These are phyloP conservation scores for Dryas integrifolia DNA, from an alignment of 331 rosid genomes.

Conservation along the genomic window DNA sequence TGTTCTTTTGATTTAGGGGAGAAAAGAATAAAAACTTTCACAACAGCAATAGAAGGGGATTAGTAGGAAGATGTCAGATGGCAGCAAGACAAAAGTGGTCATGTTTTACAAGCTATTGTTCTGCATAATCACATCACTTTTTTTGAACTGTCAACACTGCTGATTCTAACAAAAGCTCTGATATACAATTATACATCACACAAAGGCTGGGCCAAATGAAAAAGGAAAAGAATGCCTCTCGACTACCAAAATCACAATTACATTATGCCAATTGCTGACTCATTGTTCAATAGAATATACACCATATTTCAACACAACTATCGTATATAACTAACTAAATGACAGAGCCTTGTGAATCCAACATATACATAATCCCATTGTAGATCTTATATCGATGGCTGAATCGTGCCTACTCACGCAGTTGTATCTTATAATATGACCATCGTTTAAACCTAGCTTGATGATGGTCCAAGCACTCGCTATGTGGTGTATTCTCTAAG, in stretches of 20 bases:
- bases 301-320: slow-evolving; percentile 63
- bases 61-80: not conserved
- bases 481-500: slow-evolving; percentile 3
- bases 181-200: slow-evolving; percentile 42
- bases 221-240: slow-evolving; percentile 51
- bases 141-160: slow-evolving; percentile 42
- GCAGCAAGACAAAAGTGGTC: slow-evolving; percentile 17
- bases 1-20: no score
- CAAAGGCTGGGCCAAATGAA: slow-evolving; percentile 30
- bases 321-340: slow-evolving; percentile 50
- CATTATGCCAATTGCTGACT: slow-evolving; percentile 50
- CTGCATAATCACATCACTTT: slow-evolving; percentile 47
- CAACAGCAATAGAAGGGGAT: not conserved
- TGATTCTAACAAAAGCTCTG: slow-evolving; percentile 43
- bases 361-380: slow-evolving; percentile 58
- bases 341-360: slow-evolving; percentile 53
- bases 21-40: no score
- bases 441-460: slow-evolving; percentile 52
- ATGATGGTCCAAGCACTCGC: slow-evolving; percentile 42
- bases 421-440: slow-evolving; percentile 36
- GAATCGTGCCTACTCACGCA: slow-evolving; percentile 48
- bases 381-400: slow-evolving; percentile 43
- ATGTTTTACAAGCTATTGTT: slow-evolving; percentile 34
- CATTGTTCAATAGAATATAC: slow-evolving; percentile 53
- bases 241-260: slow-evolving; percentile 75